Base-by-base conservation (phyloP, 345 rosid species). In the Populus deltoides region DNA sequence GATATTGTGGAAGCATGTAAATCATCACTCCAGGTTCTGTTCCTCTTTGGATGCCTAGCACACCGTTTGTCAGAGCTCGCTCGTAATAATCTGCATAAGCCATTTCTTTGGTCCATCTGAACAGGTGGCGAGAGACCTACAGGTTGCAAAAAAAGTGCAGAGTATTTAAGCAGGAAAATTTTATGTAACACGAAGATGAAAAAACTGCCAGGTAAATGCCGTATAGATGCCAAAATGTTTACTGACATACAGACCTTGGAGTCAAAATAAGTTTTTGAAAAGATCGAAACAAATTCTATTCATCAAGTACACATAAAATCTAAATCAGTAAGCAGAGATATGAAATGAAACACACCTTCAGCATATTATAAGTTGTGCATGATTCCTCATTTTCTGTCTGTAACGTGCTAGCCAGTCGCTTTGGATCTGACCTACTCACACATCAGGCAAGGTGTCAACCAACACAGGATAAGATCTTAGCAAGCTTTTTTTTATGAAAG, bases 291-390 rank as follows among this genome's bases (percentile, higher is more conserved):
- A 51, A 20, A 51, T 71, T 6, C 39, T 24, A 11, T 29, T n/a
- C 22, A 49, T 16, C 63, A 31, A 27, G 17, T 71, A 47, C 51
- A 73, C 63, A 41, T 57, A 61, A 25, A 66, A 43, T 66, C 10
- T 65, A 27, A 29, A n/a, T 27, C 59, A 57, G n/a, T 31, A 66
- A 45, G 59, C 8, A 24, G 17, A 78, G 81, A 65, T 8, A 24
- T 11, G 15, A 18, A 43, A 74, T 1, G 29, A 66, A 11, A 12
- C 61, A 66, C 82, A 91, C 98, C 96, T 96, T 92, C 73, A 96
- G 88, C 99, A 93, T 93, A 86, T 96, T 96, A 81, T 93, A 92
- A 68, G 98, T 96, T 16, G 99, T 88, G 82, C 99, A 92, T 13
- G 97, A 96, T 84, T 96, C 99, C 79, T 96, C 98, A 76, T 89